Conservation (phyloP, 192 early-diverging fungal genomes). For the Umbelopsis sp. region DNA sequence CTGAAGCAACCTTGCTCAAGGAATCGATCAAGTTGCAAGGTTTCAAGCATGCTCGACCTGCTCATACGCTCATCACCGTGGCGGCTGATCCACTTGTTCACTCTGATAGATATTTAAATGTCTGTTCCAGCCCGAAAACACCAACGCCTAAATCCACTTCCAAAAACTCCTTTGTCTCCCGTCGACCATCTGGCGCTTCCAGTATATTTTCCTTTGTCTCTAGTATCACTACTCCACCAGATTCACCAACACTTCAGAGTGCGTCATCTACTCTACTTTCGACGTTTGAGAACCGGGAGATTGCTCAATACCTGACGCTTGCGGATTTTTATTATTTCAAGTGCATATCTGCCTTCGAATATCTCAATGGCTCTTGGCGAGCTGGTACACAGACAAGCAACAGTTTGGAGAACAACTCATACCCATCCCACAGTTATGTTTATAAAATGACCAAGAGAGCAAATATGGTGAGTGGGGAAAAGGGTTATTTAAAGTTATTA, state of each 20-base stretch:
- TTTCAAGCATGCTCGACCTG: background rate
- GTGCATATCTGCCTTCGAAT: conserved; percentile 36
- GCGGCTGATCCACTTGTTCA: conserved; percentile 7
- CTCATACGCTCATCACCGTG: conserved; percentile 4
- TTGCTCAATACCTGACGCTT: conserved; percentile 43
- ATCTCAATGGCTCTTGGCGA: conserved; percentile 26
- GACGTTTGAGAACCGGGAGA: conserved; percentile 19
- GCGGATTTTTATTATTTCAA: conserved; percentile 45
- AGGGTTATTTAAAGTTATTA: too few relatives aligned
- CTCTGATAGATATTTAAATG: background rate
- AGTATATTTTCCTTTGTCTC: conserved; percentile 29
- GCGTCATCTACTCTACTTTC: conserved; percentile 1
- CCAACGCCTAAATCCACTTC: background rate
- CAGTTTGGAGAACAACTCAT: background rate
- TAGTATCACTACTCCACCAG: conserved; percentile 31
- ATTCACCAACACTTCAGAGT: conserved; percentile 16
- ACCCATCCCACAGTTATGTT: conserved; percentile 25
- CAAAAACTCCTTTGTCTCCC: background rate
- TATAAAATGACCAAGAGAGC: conserved; percentile 39
- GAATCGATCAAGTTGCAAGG: conserved; percentile 3
- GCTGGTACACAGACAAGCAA: background rate
- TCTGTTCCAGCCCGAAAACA: background rate
- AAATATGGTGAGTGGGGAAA: conserved; percentile 29
- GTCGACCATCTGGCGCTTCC: conserved; percentile 19
- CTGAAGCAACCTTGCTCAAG: conserved; percentile 31